phyloP scores from a whole-genome alignment of 2,329 filamentous ascomycete species.

The Cephalotrichum gorgonifer region DNA sequence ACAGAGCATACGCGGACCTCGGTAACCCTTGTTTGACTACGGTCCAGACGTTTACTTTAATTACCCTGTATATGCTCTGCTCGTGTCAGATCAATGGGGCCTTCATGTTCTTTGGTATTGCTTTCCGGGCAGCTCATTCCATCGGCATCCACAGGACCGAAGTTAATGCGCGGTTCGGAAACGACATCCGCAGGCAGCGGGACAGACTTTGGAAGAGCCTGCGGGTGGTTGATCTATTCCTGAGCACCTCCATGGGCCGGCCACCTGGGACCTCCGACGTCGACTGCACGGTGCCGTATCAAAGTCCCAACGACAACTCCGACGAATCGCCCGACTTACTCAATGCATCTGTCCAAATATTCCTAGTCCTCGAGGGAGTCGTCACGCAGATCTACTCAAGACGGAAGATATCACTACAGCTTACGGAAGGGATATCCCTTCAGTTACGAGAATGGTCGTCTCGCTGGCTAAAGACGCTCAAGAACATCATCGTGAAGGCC shows the following conservation, averaged over 20 bases:
- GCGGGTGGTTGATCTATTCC: slow-evolving; percentile 38
- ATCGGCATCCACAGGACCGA: slow-evolving; percentile 43
- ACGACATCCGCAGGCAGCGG: slow-evolving; percentile 28
- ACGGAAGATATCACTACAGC: slow-evolving; percentile 38
- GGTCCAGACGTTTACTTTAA: slow-evolving; percentile 37
- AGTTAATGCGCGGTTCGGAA: slow-evolving; percentile 40
- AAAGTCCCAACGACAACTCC: slow-evolving; percentile 20
- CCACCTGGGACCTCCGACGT: slow-evolving; percentile 42
- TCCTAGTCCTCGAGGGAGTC: slow-evolving; percentile 38
- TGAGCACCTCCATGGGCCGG: slow-evolving; percentile 43
- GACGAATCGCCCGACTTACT: slow-evolving; percentile 33
- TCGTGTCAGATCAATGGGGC: slow-evolving; percentile 45
- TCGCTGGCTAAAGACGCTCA: slow-evolving; percentile 35
- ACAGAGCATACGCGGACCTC: slow-evolving; percentile 31
- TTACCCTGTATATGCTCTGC: slow-evolving; percentile 43
- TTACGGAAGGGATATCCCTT: slow-evolving; percentile 42
- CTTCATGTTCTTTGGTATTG: slow-evolving; percentile 43
- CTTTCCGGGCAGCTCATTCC: slow-evolving; percentile 40
- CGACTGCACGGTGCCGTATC: slow-evolving; percentile 42
- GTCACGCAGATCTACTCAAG: slow-evolving; percentile 42
- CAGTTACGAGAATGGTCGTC: slow-evolving; percentile 41
- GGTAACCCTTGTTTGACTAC: slow-evolving; percentile 37
- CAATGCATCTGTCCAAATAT: slow-evolving; percentile 41
- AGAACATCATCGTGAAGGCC: slow-evolving; percentile 21
- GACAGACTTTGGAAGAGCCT: slow-evolving; percentile 45